Evolutionary conservation across 2,329 filamentous ascomycete genomes (phyloP).

Genomic region (Orbilia blumenaviensis): DNA sequence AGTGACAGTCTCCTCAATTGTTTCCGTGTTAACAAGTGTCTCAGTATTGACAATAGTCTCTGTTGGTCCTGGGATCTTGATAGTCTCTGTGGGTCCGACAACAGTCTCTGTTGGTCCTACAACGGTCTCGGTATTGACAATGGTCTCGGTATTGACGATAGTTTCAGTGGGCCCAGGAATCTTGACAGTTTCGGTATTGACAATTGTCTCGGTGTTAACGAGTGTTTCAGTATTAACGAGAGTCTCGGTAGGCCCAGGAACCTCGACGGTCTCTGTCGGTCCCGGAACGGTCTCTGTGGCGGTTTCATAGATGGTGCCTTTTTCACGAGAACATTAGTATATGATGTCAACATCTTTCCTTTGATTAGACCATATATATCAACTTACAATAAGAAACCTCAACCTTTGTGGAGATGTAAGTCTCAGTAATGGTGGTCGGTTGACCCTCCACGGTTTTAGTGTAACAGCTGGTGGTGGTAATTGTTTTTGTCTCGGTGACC

Average conservation of each 20-base stretch:
- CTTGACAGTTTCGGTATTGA: constrained; percentile 16
- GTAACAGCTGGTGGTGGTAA: constrained; percentile 37
- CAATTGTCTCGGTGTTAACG: constrained; percentile 4
- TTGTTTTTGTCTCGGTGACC: constrained; percentile 17
- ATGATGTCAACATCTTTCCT: too few relatives aligned
- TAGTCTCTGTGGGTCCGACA: background rate
- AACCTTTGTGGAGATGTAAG: constrained; percentile 12
- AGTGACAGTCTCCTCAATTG: background rate
- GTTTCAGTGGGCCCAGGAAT: background rate
- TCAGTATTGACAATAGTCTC: background rate
- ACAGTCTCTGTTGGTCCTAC: constrained; percentile 3
- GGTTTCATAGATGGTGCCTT: constrained; percentile 27
- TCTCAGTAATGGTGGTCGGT: constrained; percentile 28
- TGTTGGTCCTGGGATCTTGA: background rate
- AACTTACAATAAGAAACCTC: constrained; percentile 39
- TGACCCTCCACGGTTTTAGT: constrained; percentile 26
- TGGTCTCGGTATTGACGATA: background rate
- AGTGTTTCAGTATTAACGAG: constrained; percentile 1
- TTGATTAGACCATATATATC: background rate
- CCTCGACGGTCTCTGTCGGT: constrained; percentile 6
- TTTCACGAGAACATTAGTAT: constrained; percentile 11
- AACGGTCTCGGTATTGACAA: background rate
- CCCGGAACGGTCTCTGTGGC: constrained; percentile 20
- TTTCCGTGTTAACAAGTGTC: background rate
- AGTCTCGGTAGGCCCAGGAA: background rate